A percentile compares a stretch with the other conserved stretches of the same genome.
phyloP scores from a whole-genome alignment of 208 protist genomes.

The Acanthamoeba castellanii region DNA sequence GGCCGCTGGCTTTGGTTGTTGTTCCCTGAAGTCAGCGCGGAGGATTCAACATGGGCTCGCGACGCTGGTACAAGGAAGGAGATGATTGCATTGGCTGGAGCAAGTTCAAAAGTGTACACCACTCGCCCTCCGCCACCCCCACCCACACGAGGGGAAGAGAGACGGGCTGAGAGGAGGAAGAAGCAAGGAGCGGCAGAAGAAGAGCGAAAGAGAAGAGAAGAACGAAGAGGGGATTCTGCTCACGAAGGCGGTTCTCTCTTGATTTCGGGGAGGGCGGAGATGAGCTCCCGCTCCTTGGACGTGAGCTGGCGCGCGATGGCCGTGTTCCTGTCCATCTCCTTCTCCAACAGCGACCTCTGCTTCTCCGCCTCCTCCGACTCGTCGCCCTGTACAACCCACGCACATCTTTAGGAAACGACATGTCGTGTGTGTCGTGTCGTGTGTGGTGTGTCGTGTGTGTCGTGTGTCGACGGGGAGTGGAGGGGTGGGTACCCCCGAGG shows the following conservation, averaged over 20 bases:
- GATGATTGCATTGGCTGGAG: too few relatives aligned
- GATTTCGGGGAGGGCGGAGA: conserved; percentile 21
- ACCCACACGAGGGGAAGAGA: neutral
- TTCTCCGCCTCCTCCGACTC: conserved; percentile 65
- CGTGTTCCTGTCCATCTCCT: conserved; percentile 70
- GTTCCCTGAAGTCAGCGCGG: too few relatives aligned
- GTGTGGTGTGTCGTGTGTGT: too few relatives aligned
- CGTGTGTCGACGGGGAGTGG: too few relatives aligned
- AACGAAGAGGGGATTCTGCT: neutral
- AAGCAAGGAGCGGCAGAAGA: neutral
- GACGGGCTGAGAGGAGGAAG: neutral
- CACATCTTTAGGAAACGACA: too few relatives aligned
- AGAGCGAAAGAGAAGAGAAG: neutral
- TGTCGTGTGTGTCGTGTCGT: too few relatives aligned
- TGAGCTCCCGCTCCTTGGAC: conserved; percentile 49
- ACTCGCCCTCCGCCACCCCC: neutral
- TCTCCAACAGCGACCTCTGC: conserved; percentile 55
- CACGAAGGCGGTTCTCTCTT: neutral
- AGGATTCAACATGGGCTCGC: too few relatives aligned
- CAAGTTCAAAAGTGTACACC: neutral
- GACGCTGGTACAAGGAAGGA: too few relatives aligned
- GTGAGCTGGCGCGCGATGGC: conserved; percentile 66
- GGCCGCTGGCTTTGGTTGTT: too few relatives aligned
- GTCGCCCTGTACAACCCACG: conserved; percentile 1
- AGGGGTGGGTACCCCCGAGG: neutral